Evolutionary conservation across 2,329 filamentous ascomycete species (phyloP).

Genomic region (Trichoderma hamatum): DNA sequence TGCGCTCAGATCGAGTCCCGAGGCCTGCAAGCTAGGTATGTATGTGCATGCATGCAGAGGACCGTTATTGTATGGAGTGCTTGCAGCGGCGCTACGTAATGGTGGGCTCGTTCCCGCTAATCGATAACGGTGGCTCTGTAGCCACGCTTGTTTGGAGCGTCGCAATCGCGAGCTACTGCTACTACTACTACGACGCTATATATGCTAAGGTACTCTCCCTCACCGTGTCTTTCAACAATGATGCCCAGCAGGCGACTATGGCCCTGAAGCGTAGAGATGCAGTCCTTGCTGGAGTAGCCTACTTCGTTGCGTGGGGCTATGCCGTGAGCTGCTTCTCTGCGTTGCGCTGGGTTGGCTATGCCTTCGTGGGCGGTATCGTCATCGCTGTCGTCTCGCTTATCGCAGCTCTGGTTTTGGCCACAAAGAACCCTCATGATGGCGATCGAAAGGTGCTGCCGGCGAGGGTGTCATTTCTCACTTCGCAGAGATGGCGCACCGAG

Average conservation of each 20-base stretch:
- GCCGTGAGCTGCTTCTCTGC: constrained; percentile 79
- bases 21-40: neutral
- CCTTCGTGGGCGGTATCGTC: constrained; percentile 72
- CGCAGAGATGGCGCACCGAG: constrained; percentile 70
- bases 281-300: constrained; percentile 66
- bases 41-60: neutral
- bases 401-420: constrained; percentile 58
- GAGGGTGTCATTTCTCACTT: constrained; percentile 62
- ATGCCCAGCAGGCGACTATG: constrained; percentile 50
- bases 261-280: constrained; percentile 75
- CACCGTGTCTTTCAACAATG: constrained; percentile 36
- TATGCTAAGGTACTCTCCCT: neutral
- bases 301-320: constrained; percentile 87
- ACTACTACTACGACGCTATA: constrained; percentile 22
- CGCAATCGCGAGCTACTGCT: constrained; percentile 21
- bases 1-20: neutral
- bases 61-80: neutral
- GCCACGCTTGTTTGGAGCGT: constrained; percentile 14
- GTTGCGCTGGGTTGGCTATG: constrained; percentile 82
- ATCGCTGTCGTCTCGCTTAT: constrained; percentile 58
- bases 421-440: constrained; percentile 46
- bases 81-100: constrained; percentile 25
- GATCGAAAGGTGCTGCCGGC: constrained; percentile 47
- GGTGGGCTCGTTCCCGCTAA: constrained; percentile 14
- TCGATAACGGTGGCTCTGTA: constrained; percentile 17